These are phyloP conservation scores for Solanum peruvianum DNA, from an alignment of 257 asterid species.

Conservation along the genomic window DNA sequence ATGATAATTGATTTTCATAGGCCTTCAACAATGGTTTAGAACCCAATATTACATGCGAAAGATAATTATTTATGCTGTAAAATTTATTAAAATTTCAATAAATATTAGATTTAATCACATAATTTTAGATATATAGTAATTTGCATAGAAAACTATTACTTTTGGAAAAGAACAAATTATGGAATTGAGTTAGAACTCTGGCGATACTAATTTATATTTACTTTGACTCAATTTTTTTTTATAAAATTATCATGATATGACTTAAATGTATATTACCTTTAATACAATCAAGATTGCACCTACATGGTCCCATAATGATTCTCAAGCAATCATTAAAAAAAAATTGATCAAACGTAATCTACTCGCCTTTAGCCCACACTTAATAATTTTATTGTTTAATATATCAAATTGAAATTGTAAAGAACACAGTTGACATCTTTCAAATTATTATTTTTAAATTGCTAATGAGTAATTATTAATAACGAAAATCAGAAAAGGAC, in stretches of 20 bases:
- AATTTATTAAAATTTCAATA: neutral
- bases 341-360: neutral
- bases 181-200: neutral
- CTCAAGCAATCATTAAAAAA: neutral
- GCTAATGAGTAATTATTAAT: neutral
- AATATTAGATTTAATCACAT: neutral
- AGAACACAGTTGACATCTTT: neutral
- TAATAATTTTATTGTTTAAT: neutral
- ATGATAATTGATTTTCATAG: too few relatives aligned
- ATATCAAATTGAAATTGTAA: neutral
- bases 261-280: neutral
- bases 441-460: neutral
- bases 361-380: too few relatives aligned
- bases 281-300: neutral
- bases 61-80: neutral
- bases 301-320: neutral
- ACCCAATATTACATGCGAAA: neutral
- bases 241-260: neutral
- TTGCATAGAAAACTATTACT: neutral
- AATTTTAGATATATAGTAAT: neutral
- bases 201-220: neutral
- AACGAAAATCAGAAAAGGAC: neutral
- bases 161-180: neutral
- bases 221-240: fast-evolving
- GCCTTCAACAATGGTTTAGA: neutral